Base-by-base conservation (phyloP, 441 rosid genomes). In the Geranium incanum region DNA sequence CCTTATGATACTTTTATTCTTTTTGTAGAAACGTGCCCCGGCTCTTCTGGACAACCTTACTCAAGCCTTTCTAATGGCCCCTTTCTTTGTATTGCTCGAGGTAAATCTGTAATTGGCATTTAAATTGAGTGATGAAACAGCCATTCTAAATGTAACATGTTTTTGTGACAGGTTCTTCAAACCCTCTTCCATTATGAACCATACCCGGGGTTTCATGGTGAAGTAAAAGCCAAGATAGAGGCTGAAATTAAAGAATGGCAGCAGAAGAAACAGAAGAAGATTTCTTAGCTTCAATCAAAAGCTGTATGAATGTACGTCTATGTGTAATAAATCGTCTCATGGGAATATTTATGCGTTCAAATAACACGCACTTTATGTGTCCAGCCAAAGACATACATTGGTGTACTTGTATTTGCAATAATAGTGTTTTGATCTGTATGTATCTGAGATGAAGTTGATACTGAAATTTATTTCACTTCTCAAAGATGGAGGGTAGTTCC, bases 21-120 rank as follows among this genome's bases (percentile, higher is more conserved):
- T 16, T 57, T 50, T 73, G 74, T 84, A 84, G 89, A 85, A 76
- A 78, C 85, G 88, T 75, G 87, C 89, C 6, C 90, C 90, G 0
- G 88, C 90, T 59, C 84, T 85, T 48, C 63, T 84, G 66, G 90
- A 86, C 84, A 85, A 86, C 80, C 87, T 88, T 41, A 43, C 52
- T 62, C 90, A 88, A 76, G 90, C 93, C 62, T 77, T 88, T 66
- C 0, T 88, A 70, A 86, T 85, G 88, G 90, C 93, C 78, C 89
- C 89, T 66, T 88, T 86, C 79, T 85, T 88, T 75, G 89, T 88
- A 65, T 76, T 85, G 64, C 76, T 88, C 45, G 93, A 88, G 93
- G 90, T 85, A 79, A 76, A 68, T 66, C 52, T 45, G 13, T 45
- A 45, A 9, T 9, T 45, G 52, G 1, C 52, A 45, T 45, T 45